Evolutionary conservation across 768 basidiomycete genomes (phyloP), one percentile per base, ranked within the genome.

Genomic region (Kwoniella dejecticola): DNA sequence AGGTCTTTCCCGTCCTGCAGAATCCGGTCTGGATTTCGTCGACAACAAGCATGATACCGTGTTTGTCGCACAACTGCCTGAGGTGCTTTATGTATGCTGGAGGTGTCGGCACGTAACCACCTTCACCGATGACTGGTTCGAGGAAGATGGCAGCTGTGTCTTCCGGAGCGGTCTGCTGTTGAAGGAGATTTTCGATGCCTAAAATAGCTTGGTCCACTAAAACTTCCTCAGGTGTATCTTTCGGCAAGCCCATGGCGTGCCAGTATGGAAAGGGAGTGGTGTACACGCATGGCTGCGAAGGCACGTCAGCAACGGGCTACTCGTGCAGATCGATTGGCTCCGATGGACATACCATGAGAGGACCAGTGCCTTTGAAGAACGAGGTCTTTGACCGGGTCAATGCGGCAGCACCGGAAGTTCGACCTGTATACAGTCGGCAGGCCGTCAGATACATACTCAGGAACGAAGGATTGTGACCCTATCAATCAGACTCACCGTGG

Each of bases 331-430:
- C 21, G 13, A 12, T 13, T n/a, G 41, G 8, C 5, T 33, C 7
- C 23, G 46, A 23, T 31, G 17, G 45, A 72, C 83, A 50, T 67
- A 89, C 91, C 90, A 97, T 93, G 56, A 92, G 80, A 1, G 94
- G 91, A 40, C 84, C 85, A 60, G 84, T 82, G 1, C 90, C 89
- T 68, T 87, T 84, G 40, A 87, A 88, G 77, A 96, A 97, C 36
- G 90, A 82, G 0, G 93, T 97, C 82, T 97, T 98, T 81, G 89
- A 92, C 71, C 85, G 87, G 15, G 93, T 98, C 36, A 98, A 82
- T 3, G 89, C 89, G 88, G 95, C 92, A 0, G 94, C 89, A n/a
- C 92, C 95, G 67, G 85, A 93, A 0, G 95, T 97, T 40, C 95
- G 86, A 3, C 68, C 66, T 68, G 58, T 31, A 23, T 1, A 23